Evolutionary conservation across 148 eudicot species (phyloP), one percentile per base, ranked within the genome.

Genomic region (Euryodendron excelsum): DNA sequence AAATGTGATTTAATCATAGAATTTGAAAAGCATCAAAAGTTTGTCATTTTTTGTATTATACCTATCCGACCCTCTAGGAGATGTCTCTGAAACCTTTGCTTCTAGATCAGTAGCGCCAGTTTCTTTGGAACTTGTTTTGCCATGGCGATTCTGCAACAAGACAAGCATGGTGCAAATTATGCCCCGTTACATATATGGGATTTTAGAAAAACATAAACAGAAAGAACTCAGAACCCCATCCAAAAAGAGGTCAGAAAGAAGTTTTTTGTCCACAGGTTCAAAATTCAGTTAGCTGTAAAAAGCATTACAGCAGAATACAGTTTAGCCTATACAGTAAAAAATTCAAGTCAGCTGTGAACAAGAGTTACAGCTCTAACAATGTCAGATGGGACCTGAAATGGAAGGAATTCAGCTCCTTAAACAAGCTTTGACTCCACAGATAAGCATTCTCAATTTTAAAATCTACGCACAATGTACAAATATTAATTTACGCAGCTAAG

Each of bases 111-210:
- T 41, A 69, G 84, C 69, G 39, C 78, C 83, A 34, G 68, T 76
- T 69, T 88, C 95, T 82, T 82, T 84, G 28, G 92, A 79, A 72
- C 48, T 81, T 79, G 83, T 58, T 80, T 91, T 94, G 65, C 95
- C 95, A 66, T 85, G 97, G 69, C 91, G 97, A 84, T 84, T 89
- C 98, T 94, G 90, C 75, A 79, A 68, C 21, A 63, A 41, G 56
- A 50, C 28, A 76, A 48, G 72, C 27, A 74, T 3, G 25, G 69
- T 55, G 72, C 72, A 74, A 28, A 39, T 39, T 31, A 67, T 48
- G n/a, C 33, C 0, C 5, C 47, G 10, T 41, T 37, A 50, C 9
- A 27, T 6, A 41, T 2, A 64, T 41, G 20, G 17, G 14, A 44
- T 20, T 41, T 20, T 14, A 50, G 25, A 33, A 10, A 62, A 50